Base-by-base conservation (phyloP, 164 flowering plant genomes). In the Piper betle region DNA sequence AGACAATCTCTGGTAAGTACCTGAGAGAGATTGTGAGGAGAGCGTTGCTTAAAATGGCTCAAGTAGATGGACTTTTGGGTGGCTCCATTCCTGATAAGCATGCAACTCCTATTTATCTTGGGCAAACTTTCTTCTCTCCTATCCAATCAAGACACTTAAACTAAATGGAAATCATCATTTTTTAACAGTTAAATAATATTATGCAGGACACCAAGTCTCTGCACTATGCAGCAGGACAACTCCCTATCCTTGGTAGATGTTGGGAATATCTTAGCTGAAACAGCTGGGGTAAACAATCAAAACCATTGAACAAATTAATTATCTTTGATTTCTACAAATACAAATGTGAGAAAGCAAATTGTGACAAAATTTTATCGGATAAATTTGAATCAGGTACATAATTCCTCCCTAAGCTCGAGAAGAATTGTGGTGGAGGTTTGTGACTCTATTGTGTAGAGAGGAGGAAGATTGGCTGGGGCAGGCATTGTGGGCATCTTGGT, bases 1-100 rank as follows among this genome's bases (percentile, higher is more conserved):
- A 92, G 75, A 84, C 86, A 61, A 89, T 92, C 19, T 83, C 98
- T n/a, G 96, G 98, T 39, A 88, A 85, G 93, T 91, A 88, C 69
- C 83, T 88, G 18, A 95, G 95, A 8, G 98, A 89, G 71, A 85
- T 92, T 66, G 93, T 74, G 13, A 71, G 96, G 61, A 63, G 94
- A 64, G 90, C 78, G 40, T 65, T 92, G n/a, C 64, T 77, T 18
- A 76, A 77, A 55, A 81, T 89, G 87, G 88, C 86, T 65, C 78
- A 86, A 75, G 77, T 58, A 19, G 77, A 71, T 58, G 75, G 59
- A 55, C 59, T 84, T 64, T 89, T 89, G 76, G 88, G 85, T 16
- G 76, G 74, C n/a, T 63, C 64, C 25, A 65, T 75, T 20, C 78
- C 83, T 9, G 77, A 74, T 55, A 88, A 89, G 65, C 69, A 87